A percentile compares a stretch with the other conserved stretches of the same genome.
Evolutionary conservation across 306 rosid genomes (phyloP).

Genomic region (Lathyrus oleraceus): DNA sequence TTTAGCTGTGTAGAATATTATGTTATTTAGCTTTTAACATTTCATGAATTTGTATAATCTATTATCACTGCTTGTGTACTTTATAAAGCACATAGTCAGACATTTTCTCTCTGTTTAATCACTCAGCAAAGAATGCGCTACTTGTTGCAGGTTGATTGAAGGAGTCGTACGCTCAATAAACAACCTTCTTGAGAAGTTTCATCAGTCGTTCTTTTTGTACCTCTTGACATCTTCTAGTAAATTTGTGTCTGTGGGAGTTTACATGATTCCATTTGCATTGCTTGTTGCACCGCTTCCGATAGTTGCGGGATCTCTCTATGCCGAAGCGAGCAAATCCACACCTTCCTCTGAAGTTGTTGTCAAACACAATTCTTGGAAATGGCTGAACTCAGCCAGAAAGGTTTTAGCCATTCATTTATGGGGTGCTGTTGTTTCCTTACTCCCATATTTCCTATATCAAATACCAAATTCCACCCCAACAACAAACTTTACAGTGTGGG

Average conservation of each 20-base stretch:
- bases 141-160: constrained; percentile 77
- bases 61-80: constrained; percentile 10
- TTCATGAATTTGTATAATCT: constrained; percentile 2
- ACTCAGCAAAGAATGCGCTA: constrained; percentile 32
- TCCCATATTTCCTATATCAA: constrained; percentile 68
- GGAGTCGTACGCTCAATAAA: constrained; percentile 89
- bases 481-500: constrained; percentile 59
- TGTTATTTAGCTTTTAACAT: constrained; percentile 26
- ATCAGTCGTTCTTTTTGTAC: constrained; percentile 89
- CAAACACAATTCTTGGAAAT: constrained; percentile 67
- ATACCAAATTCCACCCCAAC: constrained; percentile 58
- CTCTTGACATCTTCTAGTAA: constrained; percentile 81
- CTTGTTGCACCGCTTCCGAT: constrained; percentile 87
- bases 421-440: constrained; percentile 74
- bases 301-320: constrained; percentile 80
- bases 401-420: constrained; percentile 75
- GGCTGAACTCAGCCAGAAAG: constrained; percentile 75
- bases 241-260: constrained; percentile 91
- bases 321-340: constrained; percentile 48
- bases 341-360: constrained; percentile 39
- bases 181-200: constrained; percentile 96
- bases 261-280: constrained; percentile 91
- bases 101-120: constrained; percentile 22
- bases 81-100: constrained; percentile 16
- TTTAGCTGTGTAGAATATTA: constrained; percentile 7